phyloP scores from a whole-genome alignment of 805 yeast genomes.

The Cyberlindnera samutprakarnensis region DNA sequence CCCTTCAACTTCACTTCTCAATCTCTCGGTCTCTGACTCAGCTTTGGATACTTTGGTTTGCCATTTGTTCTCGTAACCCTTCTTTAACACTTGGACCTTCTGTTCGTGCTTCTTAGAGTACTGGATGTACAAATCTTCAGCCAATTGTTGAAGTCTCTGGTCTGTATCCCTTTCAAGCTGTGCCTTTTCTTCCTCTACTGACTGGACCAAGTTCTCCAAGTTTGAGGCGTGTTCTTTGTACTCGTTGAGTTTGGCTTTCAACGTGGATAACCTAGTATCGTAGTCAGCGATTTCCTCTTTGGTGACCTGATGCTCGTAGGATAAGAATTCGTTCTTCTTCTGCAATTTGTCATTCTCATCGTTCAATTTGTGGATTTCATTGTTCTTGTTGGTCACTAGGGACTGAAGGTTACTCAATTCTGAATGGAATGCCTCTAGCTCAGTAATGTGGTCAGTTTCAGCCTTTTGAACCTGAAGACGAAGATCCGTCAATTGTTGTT shows the following conservation, averaged over 20 bases:
- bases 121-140: slow-evolving; percentile 64
- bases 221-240: slow-evolving; percentile 13
- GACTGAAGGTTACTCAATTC: slow-evolving; percentile 27
- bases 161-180: slow-evolving; percentile 42
- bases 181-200: slow-evolving; percentile 26
- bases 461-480: slow-evolving; percentile 25
- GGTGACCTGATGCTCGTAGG: slow-evolving; percentile 18
- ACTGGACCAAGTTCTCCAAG: slow-evolving; percentile 21
- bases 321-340: slow-evolving; percentile 20
- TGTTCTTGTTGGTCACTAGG: slow-evolving; percentile 23
- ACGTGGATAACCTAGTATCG: slow-evolving; percentile 18
- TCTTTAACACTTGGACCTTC: slow-evolving; percentile 55
- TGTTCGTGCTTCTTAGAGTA: slow-evolving; percentile 73
- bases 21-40: slow-evolving; percentile 34
- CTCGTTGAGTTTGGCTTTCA: slow-evolving; percentile 14
- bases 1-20: slow-evolving; percentile 45
- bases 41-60: slow-evolving; percentile 35
- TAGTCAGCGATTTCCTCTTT: slow-evolving; percentile 19
- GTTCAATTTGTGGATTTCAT: slow-evolving; percentile 20
- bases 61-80: slow-evolving; percentile 50
- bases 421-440: slow-evolving; percentile 28
- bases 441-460: slow-evolving; percentile 30
- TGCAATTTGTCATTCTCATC: slow-evolving; percentile 20
- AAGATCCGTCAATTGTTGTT: slow-evolving; percentile 19
- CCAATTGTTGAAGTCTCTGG: slow-evolving; percentile 49